These are phyloP conservation scores for Vicia faba DNA, from an alignment of 306 rosid species.

Conservation along the genomic window DNA sequence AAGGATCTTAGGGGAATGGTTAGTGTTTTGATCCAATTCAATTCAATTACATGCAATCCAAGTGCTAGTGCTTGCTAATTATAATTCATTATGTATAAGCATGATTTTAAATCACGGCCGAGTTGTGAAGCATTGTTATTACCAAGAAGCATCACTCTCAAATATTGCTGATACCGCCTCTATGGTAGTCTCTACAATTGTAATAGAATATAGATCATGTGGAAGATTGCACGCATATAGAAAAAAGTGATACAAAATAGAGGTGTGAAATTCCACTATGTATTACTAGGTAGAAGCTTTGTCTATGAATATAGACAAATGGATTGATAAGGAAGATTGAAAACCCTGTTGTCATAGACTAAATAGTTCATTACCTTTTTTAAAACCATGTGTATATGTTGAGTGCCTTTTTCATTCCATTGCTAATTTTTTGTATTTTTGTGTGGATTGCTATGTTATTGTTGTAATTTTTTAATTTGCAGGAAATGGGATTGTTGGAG, in stretches of 20 bases:
- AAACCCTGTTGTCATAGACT: neutral
- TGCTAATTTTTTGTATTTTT: neutral
- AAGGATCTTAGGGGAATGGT: conserved; percentile 90
- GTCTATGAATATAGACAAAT: neutral
- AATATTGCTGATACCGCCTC: no score
- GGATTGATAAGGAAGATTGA: neutral
- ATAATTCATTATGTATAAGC: neutral
- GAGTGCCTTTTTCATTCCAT: neutral
- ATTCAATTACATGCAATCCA: neutral
- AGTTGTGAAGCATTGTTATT: neutral
- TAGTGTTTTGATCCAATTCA: conserved; percentile 17
- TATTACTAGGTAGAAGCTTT: neutral
- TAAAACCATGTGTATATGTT: neutral
- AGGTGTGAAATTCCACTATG: neutral
- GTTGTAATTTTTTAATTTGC: conserved; percentile 33
- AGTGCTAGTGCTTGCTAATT: neutral
- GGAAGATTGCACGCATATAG: neutral
- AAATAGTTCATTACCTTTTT: neutral
- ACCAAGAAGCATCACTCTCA: no score
- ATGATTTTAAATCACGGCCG: neutral
- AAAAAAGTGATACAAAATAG: neutral
- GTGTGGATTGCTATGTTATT: neutral
- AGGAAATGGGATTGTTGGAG: conserved; percentile 95
- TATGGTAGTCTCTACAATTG: no score
- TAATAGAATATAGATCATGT: neutral